Evolutionary conservation across 1,284 basidiomycete species (phyloP).

Genomic region (Phenoliferia sp.): DNA sequence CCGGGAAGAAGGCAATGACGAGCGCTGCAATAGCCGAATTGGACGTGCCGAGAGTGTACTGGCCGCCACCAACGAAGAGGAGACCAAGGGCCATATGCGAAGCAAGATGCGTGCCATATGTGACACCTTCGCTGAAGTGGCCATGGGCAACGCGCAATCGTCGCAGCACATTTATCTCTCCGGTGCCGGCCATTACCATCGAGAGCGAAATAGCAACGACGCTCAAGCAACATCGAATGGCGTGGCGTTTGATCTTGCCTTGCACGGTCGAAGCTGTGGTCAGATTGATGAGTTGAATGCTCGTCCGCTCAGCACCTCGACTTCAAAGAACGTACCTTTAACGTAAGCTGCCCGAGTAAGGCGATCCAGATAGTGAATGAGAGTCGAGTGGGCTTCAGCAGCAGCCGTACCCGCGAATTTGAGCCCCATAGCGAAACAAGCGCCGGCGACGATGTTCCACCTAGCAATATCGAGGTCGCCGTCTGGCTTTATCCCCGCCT

Average conservation of each 20-base stretch:
- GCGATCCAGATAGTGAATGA: slow-evolving; percentile 74
- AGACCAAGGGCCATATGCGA: slow-evolving; percentile 88
- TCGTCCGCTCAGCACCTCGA: slow-evolving; percentile 29
- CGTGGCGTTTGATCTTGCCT: slow-evolving; percentile 73
- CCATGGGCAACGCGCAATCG: slow-evolving; percentile 87
- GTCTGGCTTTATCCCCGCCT: slow-evolving; percentile 2
- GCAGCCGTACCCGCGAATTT: slow-evolving; percentile 90
- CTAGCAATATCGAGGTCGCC: slow-evolving; percentile 56
- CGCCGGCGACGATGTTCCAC: slow-evolving; percentile 81
- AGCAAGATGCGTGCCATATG: slow-evolving; percentile 86
- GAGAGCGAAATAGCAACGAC: slow-evolving; percentile 77
- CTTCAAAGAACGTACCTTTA: slow-evolving; percentile 34
- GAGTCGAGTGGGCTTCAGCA: slow-evolving; percentile 74
- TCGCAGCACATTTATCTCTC: slow-evolving; percentile 83
- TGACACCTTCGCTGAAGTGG: slow-evolving; percentile 69
- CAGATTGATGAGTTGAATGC: not conserved
- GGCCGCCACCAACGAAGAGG: slow-evolving; percentile 88
- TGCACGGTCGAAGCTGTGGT: slow-evolving; percentile 67
- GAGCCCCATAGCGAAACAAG: slow-evolving; percentile 83
- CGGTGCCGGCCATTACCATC: slow-evolving; percentile 94
- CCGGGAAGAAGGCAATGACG: slow-evolving; percentile 84
- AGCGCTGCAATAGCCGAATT: slow-evolving; percentile 86
- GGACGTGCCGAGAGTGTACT: slow-evolving; percentile 86
- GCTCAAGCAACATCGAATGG: slow-evolving; percentile 82
- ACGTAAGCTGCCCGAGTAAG: slow-evolving; percentile 53